Evolutionary conservation across 192 early-diverging fungal species (phyloP), one percentile per base, ranked within the genome.

Genomic region (Chytriomyces confervae): DNA sequence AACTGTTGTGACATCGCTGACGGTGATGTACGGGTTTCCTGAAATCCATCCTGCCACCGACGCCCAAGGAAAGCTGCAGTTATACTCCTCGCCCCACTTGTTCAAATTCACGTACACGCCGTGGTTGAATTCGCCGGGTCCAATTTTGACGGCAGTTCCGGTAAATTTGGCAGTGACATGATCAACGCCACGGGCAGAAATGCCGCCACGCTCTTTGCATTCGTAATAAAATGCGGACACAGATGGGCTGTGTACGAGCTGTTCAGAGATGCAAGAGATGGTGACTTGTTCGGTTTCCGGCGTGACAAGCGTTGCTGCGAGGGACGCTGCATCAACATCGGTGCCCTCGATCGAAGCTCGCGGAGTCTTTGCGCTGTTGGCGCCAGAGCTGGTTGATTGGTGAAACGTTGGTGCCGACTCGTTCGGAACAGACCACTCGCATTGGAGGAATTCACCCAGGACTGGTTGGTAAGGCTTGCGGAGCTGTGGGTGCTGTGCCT

Each of bases 401-500:
- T 13, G 11, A 51, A 78, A 66, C 16, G 49, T 78, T 23, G 53
- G 75, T 1, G 5, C 66, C 16, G 63, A n/a, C 13, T 24, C 20
- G 48, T 64, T 7, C 46, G 47, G 49, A 24, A 81, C 74, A 8
- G 62, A 86, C 87, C 90, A 97, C 72, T 88, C 82, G 62, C 94
- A 95, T n/a, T 91, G 91, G 86, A 97, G 96, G 20, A 92, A 86
- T 81, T 98, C 97, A 53, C 96, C 95, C 43, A 98, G 87, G 27
- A 96, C 90, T 43, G 97, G 95, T 69, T 97, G 97, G 83, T 95
- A 98, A 5, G 97, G 95, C 79, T 98, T 98, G 75, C 94, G 93
- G 11, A 98, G 91, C 62, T 94, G n/a, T 23, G 74, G 62, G 93
- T 91, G 92, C 74, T 73, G 24, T 68, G 47, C 66, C 44, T 73